phyloP scores from a whole-genome alignment of 1,284 basidiomycete species.

The Gastroboletus turbinatus region DNA sequence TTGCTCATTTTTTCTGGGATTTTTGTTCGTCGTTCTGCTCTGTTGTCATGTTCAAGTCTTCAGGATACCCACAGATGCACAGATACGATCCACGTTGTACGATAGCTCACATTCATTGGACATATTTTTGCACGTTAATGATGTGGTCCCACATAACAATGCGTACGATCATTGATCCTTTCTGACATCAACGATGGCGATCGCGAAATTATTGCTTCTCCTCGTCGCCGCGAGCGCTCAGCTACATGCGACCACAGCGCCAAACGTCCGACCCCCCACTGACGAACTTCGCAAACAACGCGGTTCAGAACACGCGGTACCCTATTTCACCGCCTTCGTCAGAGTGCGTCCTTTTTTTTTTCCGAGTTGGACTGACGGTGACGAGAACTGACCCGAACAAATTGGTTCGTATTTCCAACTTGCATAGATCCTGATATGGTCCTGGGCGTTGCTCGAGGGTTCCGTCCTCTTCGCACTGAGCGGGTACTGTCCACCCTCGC shows the following conservation, averaged over 20 bases:
- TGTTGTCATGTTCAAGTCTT: background rate
- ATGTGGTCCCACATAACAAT: too few species aligned
- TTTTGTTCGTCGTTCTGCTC: background rate
- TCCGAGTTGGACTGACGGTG: background rate
- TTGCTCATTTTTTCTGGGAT: background rate
- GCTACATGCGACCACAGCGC: constrained; percentile 7
- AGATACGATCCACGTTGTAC: background rate
- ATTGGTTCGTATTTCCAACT: background rate
- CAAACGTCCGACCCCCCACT: constrained; percentile 11
- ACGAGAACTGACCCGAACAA: too few species aligned
- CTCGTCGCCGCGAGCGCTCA: background rate
- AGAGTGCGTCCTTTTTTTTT: background rate
- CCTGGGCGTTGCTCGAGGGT: constrained; percentile 3
- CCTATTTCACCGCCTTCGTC: background rate
- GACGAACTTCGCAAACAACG: constrained; percentile 15
- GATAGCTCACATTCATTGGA: background rate
- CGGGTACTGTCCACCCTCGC: background rate
- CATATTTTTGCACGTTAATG: background rate
- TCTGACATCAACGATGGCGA: background rate
- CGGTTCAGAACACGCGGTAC: background rate
- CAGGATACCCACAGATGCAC: background rate
- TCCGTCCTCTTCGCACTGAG: constrained; percentile 10
- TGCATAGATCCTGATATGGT: background rate
- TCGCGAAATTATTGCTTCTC: constrained; percentile 1
- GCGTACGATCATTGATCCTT: background rate